Evolutionary conservation across 1,284 basidiomycete genomes (phyloP).

Genomic region (Cryptococcus sp.): DNA sequence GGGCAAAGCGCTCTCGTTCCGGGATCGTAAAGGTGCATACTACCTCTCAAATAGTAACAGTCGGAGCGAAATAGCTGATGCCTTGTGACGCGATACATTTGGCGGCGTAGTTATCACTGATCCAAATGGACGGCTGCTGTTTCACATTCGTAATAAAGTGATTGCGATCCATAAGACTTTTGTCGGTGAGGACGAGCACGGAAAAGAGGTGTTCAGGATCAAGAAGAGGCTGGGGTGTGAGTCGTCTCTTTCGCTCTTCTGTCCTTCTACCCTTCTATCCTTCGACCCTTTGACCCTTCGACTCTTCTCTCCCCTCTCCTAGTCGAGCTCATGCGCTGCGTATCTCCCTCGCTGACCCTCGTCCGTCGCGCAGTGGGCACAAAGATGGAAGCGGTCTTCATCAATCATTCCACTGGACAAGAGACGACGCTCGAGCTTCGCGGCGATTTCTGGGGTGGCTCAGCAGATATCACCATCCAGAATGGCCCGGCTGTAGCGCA

Average conservation of each 20-base stretch:
- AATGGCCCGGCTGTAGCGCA: constrained; percentile 41
- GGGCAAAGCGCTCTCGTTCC: constrained; percentile 40
- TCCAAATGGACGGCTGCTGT: constrained; percentile 37
- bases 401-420: constrained; percentile 32
- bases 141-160: constrained; percentile 41
- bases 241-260: constrained; percentile 13
- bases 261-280: not conserved
- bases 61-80: not conserved
- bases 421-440: constrained; percentile 31
- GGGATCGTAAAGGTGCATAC: constrained; percentile 46
- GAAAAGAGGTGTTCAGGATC: constrained; percentile 41
- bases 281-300: not conserved
- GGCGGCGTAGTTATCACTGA: constrained; percentile 41
- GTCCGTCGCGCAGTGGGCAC: constrained; percentile 30
- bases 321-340: not conserved
- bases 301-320: not conserved
- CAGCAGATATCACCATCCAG: constrained; percentile 36
- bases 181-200: constrained; percentile 35
- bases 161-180: constrained; percentile 37
- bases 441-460: constrained; percentile 48
- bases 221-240: constrained; percentile 37
- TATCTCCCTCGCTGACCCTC: not conserved
- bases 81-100: not conserved
- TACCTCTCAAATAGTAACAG: too few species aligned
- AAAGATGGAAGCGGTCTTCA: constrained; percentile 46